These are phyloP conservation scores for Fusarium longipes DNA, from an alignment of 2,329 filamentous ascomycete genomes.

Conservation along the genomic window DNA sequence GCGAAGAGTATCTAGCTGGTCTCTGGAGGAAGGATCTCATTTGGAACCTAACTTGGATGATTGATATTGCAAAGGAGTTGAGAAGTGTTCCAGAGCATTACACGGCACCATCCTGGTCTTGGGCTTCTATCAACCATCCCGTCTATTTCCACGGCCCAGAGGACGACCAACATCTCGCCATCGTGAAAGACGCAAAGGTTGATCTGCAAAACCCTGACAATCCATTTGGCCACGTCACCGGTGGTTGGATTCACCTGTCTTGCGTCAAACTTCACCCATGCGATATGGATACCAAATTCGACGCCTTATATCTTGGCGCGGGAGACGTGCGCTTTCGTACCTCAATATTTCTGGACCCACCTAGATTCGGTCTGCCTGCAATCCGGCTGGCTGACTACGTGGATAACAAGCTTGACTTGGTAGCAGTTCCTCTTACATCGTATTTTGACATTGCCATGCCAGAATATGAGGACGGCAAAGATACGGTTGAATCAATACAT, in stretches of 20 bases:
- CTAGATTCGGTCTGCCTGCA: not conserved
- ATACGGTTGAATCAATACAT: no score
- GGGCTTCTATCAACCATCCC: not conserved
- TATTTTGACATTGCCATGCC: no score
- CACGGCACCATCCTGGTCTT: not conserved
- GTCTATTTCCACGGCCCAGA: fast-evolving
- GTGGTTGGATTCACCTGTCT: not conserved
- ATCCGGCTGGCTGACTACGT: fast-evolving
- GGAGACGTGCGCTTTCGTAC: fast-evolving
- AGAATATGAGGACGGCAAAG: no score
- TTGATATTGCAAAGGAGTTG: no score
- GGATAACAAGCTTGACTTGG: not conserved
- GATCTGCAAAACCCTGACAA: fast-evolving
- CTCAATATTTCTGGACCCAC: not conserved
- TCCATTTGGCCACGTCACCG: not conserved
- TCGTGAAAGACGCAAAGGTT: not conserved
- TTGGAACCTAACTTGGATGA: no score
- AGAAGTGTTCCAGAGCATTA: not conserved
- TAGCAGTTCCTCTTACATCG: not conserved
- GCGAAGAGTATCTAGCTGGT: no score
- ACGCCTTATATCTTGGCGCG: fast-evolving
- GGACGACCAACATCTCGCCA: not conserved
- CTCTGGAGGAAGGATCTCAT: no score
- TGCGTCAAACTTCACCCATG: not conserved
- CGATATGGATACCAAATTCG: fast-evolving